A percentile compares a stretch with the other conserved stretches of the same genome.
These are phyloP conservation scores for Thermothielavioides terrestris DNA, from an alignment of 495 filamentous ascomycete genomes.

Conservation along the genomic window DNA sequence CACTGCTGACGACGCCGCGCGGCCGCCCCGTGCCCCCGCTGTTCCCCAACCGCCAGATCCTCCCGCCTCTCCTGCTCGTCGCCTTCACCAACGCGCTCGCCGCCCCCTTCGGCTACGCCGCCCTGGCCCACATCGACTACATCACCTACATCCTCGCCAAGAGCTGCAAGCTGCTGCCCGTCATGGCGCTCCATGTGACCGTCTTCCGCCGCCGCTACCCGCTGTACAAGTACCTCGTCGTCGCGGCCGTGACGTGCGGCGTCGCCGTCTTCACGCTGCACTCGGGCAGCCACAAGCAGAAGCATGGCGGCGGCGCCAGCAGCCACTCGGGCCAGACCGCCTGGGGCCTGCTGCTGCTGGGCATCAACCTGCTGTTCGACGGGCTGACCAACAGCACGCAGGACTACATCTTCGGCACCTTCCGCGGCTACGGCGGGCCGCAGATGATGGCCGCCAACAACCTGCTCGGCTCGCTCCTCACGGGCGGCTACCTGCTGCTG, in stretches of 20 bases:
- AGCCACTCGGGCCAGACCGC: conserved; percentile 34
- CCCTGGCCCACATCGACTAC: conserved; percentile 92
- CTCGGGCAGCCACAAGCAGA: conserved; percentile 53
- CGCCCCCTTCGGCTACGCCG: conserved; percentile 90
- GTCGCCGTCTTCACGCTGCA: conserved; percentile 94
- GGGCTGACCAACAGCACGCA: conserved; percentile 94
- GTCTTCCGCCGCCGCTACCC: conserved; percentile 87
- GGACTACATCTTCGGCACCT: conserved; percentile 82
- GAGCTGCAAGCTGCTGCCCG: conserved; percentile 91
- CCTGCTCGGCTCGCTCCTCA: conserved; percentile 67
- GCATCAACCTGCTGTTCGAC: conserved; percentile 91
- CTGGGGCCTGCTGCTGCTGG: conserved; percentile 77
- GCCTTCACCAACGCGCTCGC: conserved; percentile 81
- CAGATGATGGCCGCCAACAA: conserved; percentile 99
- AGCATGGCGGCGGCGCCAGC: conserved; percentile 26
- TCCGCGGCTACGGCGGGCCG: conserved; percentile 71
- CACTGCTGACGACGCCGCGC: conserved; percentile 53
- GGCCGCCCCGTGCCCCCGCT: conserved; percentile 48
- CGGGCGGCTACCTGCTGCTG: conserved; percentile 62
- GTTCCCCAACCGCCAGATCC: conserved; percentile 65
- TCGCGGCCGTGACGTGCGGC: conserved; percentile 78
- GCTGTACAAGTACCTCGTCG: conserved; percentile 92
- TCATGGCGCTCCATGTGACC: conserved; percentile 93
- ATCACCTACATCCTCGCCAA: conserved; percentile 98
- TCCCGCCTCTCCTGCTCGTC: conserved; percentile 75